Evolutionary conservation across 1,284 basidiomycete genomes (phyloP), one percentile per base, ranked within the genome.

Genomic region (Boletus holoroseus): DNA sequence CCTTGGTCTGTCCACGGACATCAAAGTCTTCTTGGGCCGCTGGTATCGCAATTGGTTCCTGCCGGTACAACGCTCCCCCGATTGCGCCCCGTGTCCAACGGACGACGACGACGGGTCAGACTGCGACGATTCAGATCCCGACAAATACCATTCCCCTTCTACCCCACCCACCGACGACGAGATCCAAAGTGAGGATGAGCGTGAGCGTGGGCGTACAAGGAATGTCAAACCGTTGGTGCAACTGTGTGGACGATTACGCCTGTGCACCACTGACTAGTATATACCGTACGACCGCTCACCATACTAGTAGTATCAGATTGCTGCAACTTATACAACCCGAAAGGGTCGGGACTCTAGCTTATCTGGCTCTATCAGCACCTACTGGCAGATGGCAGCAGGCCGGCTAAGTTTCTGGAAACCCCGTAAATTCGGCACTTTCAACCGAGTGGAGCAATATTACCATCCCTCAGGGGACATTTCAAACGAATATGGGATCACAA

Each of bases 21-120:
- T 88, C 63, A 86, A 83, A 58, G 66, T 79, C 16, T 87, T 84
- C 63, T 71, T 88, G 49, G 78, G 81, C 1, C 71, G 72, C 49
- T 87, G 82, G 82, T 85, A 84, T 60, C 71, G 74, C 46, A 69
- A 72, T 16, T 81, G 80, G 76, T 60, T 78, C 38, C 68, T 74
- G 50, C 68, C 75, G 35, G 66, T 68, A 22, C 64, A 56, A 36
- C 58, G 48, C 39, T 51, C 49, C 28, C 51, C 51, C 20, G 54
- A 56, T 11, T 49, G 55, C 18, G 20, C 24, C 1, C 36, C 52
- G 9, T 52, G 44, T 52, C 34, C 26, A 4, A 24, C n/a, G 5
- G 53, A 60, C 36, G 58, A 58, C 11, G 55, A 50, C 30, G 65
- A 39, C 18, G 32, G 22, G 15, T 51, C 60, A 9, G 65, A 63